Evolutionary conservation across 31 red algal species (phyloP).

Genomic region (Asparagopsis taxiformis): DNA sequence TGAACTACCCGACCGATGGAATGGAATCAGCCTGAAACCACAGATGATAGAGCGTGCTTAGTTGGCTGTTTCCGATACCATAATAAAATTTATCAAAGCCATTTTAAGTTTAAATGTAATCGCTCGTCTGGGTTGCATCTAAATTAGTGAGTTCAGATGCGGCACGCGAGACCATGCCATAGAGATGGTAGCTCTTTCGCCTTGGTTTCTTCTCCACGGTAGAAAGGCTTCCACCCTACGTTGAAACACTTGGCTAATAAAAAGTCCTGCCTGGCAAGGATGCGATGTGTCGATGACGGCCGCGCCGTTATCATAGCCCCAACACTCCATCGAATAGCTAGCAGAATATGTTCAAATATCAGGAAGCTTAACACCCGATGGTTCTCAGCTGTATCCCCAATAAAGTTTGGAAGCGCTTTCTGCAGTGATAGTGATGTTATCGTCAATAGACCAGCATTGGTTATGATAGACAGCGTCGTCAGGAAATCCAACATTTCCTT

Average conservation of each 20-base stretch:
- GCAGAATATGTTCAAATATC: conserved; percentile 52
- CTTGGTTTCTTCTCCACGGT: conserved; percentile 32
- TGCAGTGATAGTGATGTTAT: conserved; percentile 51
- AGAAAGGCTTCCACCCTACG: conserved; percentile 59
- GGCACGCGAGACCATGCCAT: too few relatives aligned
- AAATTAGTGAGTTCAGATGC: too few relatives aligned
- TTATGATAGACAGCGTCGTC: conserved; percentile 35
- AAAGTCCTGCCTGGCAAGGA: conserved; percentile 54
- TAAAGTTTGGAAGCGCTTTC: conserved; percentile 19
- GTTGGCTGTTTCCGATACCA: too few relatives aligned
- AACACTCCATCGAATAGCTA: conserved; percentile 33
- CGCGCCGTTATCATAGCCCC: conserved; percentile 26
- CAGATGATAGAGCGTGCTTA: too few relatives aligned
- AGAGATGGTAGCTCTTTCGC: too few relatives aligned
- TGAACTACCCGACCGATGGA: too few relatives aligned
- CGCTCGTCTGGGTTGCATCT: too few relatives aligned
- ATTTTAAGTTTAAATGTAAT: too few relatives aligned
- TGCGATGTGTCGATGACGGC: conserved; percentile 44
- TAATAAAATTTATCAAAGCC: too few relatives aligned
- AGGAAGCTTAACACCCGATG: conserved; percentile 42
- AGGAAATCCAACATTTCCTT: conserved; percentile 35
- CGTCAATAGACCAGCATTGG: conserved; percentile 38
- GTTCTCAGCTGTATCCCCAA: conserved; percentile 19
- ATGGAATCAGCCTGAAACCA: too few relatives aligned
- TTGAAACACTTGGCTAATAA: conserved; percentile 46